phyloP scores from a whole-genome alignment of 768 basidiomycete species.

The Mycena latifolia region DNA sequence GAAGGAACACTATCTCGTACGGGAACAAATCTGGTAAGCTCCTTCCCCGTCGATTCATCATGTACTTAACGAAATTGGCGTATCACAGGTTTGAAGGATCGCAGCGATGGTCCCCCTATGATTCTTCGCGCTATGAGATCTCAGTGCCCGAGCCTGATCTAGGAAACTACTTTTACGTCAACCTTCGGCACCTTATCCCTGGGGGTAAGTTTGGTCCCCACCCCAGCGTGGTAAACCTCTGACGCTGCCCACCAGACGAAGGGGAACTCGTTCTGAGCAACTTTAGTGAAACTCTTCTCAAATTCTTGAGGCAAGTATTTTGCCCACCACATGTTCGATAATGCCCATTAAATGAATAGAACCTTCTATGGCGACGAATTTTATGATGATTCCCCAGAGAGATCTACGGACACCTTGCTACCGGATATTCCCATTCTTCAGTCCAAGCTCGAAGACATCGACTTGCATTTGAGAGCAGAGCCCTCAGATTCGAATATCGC shows the following conservation, averaged over 20 bases:
- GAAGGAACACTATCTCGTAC: slow-evolving; percentile 27
- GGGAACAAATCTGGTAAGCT: slow-evolving; percentile 23
- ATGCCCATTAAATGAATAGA: slow-evolving; percentile 4
- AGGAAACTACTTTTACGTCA: slow-evolving; percentile 39
- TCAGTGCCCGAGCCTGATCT: slow-evolving; percentile 29
- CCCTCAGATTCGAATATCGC: slow-evolving; percentile 1
- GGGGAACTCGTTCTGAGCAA: slow-evolving; percentile 33
- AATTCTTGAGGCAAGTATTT: slow-evolving; percentile 33
- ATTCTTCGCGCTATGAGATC: slow-evolving; percentile 29
- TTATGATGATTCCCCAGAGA: slow-evolving; percentile 18
- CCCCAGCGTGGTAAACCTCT: neutral
- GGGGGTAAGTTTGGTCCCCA: slow-evolving; percentile 5
- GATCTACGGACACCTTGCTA: slow-evolving; percentile 15
- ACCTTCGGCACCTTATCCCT: slow-evolving; percentile 20
- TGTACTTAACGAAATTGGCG: neutral
- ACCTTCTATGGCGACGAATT: slow-evolving; percentile 35
- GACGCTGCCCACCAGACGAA: slow-evolving; percentile 21
- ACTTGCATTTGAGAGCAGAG: slow-evolving; percentile 4
- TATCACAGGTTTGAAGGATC: neutral
- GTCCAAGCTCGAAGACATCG: slow-evolving; percentile 9
- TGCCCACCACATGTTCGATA: no score
- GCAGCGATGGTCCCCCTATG: slow-evolving; percentile 36
- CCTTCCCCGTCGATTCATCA: neutral
- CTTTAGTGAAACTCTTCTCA: slow-evolving; percentile 37
- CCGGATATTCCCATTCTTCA: slow-evolving; percentile 25